Evolutionary conservation across 495 filamentous ascomycete genomes (phyloP).

Genomic region (Delitschia confertaspora): DNA sequence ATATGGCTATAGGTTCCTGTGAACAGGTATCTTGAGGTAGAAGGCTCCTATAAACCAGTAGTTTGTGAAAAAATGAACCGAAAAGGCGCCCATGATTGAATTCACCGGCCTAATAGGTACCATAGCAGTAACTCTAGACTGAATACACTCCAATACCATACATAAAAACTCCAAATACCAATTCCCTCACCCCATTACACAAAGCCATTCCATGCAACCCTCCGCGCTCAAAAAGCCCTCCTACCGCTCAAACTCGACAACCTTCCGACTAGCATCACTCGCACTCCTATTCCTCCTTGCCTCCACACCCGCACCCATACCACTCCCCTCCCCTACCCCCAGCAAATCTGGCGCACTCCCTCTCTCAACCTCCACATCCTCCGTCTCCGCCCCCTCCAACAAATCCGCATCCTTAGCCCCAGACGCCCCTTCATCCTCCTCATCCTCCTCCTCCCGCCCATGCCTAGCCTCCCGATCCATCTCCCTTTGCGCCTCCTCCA

Average conservation of each 20-base stretch:
- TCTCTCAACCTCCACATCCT: constrained; percentile 37
- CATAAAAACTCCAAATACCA: no score
- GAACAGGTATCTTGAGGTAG: no score
- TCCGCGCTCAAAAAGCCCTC: no score
- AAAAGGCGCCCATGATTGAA: no score
- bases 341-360: constrained; percentile 14
- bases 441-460: constrained; percentile 49
- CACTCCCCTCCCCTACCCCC: not conserved
- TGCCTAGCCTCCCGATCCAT: constrained; percentile 65
- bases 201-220: no score
- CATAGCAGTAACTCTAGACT: no score
- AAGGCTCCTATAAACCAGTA: no score
- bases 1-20: no score
- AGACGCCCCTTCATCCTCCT: constrained; percentile 58
- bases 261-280: constrained; percentile 29
- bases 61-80: no score
- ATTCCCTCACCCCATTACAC: no score
- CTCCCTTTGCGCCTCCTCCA: constrained; percentile 87
- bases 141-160: no score
- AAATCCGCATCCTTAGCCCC: constrained; percentile 68
- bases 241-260: constrained; percentile 35
- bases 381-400: constrained; percentile 69
- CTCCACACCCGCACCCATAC: constrained; percentile 9
- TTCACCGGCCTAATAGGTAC: no score
- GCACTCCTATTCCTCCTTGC: constrained; percentile 19